phyloP scores from a whole-genome alignment of 2,329 filamentous ascomycete species.

The Fusarium armeniacum region DNA sequence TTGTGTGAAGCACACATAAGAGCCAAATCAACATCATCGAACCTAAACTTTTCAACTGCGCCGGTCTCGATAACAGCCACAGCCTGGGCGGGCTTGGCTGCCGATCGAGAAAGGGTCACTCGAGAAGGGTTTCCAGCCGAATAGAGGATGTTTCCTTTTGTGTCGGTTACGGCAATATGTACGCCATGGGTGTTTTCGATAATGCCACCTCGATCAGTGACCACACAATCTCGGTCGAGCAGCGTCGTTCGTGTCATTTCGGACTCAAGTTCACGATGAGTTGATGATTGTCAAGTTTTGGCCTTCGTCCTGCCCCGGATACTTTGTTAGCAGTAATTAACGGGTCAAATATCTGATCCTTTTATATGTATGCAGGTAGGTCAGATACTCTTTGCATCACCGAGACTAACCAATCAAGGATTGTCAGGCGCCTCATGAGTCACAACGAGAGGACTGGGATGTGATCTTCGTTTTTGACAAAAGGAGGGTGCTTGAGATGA shows the following conservation, averaged over 20 bases:
- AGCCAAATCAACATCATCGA: slow-evolving; percentile 60
- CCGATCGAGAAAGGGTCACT: slow-evolving; percentile 60
- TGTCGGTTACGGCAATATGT: slow-evolving; percentile 59
- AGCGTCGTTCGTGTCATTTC: slow-evolving; percentile 34
- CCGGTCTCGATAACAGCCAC: slow-evolving; percentile 61
- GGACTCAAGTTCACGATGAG: neutral
- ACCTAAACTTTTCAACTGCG: slow-evolving; percentile 53
- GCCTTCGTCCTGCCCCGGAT: neutral
- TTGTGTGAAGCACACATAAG: slow-evolving; percentile 64
- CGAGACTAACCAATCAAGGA: neutral
- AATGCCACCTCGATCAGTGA: slow-evolving; percentile 57
- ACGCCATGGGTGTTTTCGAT: slow-evolving; percentile 61
- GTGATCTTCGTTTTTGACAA: neutral
- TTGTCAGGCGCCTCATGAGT: neutral
- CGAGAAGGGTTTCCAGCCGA: slow-evolving; percentile 58
- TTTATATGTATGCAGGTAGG: neutral
- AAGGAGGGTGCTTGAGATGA: slow-evolving; percentile 4
- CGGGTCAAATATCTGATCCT: neutral
- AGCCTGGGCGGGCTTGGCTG: slow-evolving; percentile 62
- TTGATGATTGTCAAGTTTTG: neutral
- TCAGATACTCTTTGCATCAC: neutral
- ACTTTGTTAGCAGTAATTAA: neutral
- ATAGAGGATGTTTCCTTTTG: slow-evolving; percentile 56
- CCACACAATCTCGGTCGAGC: slow-evolving; percentile 50
- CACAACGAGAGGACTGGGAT: slow-evolving; percentile 1